Conservation (phyloP, 2,329 filamentous ascomycete species). For the Lachnellula hyalina region DNA sequence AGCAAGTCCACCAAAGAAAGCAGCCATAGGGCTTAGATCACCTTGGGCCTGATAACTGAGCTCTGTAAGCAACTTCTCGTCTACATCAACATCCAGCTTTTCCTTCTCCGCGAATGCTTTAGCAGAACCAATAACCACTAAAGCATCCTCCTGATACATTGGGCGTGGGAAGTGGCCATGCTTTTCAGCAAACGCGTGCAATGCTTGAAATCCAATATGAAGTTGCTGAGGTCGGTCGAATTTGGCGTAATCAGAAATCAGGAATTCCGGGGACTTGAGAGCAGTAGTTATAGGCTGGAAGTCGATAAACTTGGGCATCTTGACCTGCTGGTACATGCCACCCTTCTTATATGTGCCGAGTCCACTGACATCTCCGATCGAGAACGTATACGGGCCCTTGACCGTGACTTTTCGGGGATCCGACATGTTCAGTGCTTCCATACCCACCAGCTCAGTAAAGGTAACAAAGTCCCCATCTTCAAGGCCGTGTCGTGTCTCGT, state of each 20-base stretch:
- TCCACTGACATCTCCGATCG: conserved; percentile 85
- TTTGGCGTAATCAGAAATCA: conserved; percentile 95
- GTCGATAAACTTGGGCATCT: conserved; percentile 92
- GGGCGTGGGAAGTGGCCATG: conserved; percentile 74
- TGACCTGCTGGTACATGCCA: conserved; percentile 90
- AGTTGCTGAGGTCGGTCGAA: conserved; percentile 92
- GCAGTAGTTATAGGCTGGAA: conserved; percentile 78
- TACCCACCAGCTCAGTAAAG: conserved; percentile 87
- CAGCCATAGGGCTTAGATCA: conserved; percentile 86
- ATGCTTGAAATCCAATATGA: conserved; percentile 85
- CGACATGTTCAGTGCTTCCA: conserved; percentile 79
- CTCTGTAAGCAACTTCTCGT: conserved; percentile 89
- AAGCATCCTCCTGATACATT: conserved; percentile 79
- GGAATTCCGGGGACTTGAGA: conserved; percentile 78
- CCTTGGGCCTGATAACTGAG: conserved; percentile 91
- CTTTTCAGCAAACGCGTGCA: conserved; percentile 76
- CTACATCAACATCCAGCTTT: conserved; percentile 74
- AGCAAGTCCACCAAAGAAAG: conserved; percentile 88
- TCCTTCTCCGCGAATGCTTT: conserved; percentile 69
- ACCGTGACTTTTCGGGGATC: conserved; percentile 88
- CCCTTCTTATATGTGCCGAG: conserved; percentile 84
- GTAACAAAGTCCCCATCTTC: conserved; percentile 97
- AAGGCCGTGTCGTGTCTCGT: conserved; percentile 90
- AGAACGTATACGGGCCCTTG: conserved; percentile 95
- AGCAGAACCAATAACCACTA: conserved; percentile 69